A percentile compares a stretch with the other conserved stretches of the same genome.
Conservation (phyloP, 345 rosid species). For the Citrus australasica region DNA sequence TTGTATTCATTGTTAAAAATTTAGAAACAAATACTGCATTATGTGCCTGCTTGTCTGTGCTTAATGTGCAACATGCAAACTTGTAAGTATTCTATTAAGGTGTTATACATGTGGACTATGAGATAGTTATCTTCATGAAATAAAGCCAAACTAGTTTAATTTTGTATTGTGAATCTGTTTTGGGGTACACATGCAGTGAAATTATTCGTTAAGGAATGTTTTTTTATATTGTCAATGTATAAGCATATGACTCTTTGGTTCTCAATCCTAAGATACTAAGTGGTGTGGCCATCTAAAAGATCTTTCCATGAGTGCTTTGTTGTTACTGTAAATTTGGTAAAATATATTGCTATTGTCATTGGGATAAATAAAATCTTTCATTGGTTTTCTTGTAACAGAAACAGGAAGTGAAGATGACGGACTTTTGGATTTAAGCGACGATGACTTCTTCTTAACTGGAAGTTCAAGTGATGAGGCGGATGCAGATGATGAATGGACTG, state of each 20-base stretch:
- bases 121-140: background rate
- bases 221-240: background rate
- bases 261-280: background rate
- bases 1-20: background rate
- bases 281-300: background rate
- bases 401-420: conserved; percentile 99
- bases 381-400: conserved; percentile 45
- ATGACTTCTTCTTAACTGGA: conserved; percentile 86
- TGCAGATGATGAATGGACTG: conserved; percentile 98
- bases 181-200: background rate
- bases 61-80: background rate
- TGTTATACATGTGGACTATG: background rate
- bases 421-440: conserved; percentile 88
- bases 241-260: background rate
- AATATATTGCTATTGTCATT: background rate
- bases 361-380: conserved; percentile 5
- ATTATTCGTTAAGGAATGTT: background rate
- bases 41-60: background rate
- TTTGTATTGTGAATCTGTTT: background rate
- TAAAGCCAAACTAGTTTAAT: background rate
- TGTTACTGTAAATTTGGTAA: conserved; percentile 1
- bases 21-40: background rate
- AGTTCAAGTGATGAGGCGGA: conserved; percentile 98
- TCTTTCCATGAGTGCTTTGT: background rate
- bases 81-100: background rate